phyloP scores from a whole-genome alignment of 1,284 basidiomycete genomes.

The Pseudozyma thailandica region DNA sequence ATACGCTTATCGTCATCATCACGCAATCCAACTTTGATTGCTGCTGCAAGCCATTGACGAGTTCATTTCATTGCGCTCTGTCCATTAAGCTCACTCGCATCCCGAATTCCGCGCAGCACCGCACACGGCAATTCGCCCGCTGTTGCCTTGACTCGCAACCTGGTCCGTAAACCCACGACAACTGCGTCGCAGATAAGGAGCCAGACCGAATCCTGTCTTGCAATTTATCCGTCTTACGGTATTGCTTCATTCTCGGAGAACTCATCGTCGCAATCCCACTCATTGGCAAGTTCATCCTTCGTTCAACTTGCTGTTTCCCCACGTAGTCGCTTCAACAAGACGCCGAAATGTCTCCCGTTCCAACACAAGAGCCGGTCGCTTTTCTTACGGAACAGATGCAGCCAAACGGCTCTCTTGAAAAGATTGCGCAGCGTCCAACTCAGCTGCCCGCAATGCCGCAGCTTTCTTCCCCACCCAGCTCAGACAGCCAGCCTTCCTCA shows the following conservation, averaged over 20 bases:
- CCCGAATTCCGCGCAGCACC: conserved; percentile 2
- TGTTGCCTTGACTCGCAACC: background rate
- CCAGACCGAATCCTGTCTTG: background rate
- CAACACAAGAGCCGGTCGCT: conserved; percentile 10
- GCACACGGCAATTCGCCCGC: background rate
- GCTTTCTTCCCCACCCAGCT: background rate
- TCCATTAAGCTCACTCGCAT: conserved; percentile 8
- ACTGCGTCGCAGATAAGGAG: too few relatives aligned
- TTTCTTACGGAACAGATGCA: background rate
- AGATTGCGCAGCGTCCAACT: conserved; percentile 7
- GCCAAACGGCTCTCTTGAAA: background rate
- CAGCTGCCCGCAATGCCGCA: conserved; percentile 14
- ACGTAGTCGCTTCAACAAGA: background rate
- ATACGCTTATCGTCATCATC: too few relatives aligned
- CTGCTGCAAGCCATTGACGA: background rate
- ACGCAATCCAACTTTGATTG: too few relatives aligned
- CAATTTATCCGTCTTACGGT: background rate
- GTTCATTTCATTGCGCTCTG: background rate
- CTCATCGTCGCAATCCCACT: background rate
- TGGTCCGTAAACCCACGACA: too few relatives aligned
- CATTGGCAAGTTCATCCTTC: background rate
- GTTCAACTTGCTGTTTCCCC: too few relatives aligned
- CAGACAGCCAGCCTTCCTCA: conserved; percentile 6
- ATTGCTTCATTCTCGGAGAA: background rate
- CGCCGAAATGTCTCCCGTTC: conserved; percentile 17